phyloP scores from a whole-genome alignment of 805 yeast species.

The Hagleromyces aurorensis region DNA sequence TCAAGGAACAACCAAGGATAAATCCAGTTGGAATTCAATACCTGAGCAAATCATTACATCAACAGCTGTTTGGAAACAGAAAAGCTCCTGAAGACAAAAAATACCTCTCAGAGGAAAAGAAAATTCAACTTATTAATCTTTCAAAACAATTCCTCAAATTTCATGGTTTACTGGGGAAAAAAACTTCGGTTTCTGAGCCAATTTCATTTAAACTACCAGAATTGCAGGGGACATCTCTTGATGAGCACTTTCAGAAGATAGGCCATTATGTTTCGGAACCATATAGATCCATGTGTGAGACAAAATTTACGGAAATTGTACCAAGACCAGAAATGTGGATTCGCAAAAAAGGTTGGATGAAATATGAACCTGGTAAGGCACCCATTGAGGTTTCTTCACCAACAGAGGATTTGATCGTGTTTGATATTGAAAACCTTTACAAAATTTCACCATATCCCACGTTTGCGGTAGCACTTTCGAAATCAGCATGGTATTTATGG shows the following conservation, averaged over 20 bases:
- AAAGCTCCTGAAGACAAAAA: conserved; percentile 23
- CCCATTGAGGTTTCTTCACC: conserved; percentile 65
- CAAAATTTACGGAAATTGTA: conserved; percentile 35
- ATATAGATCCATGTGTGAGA: conserved; percentile 44
- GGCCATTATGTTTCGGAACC: conserved; percentile 56
- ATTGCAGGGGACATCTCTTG: conserved; percentile 64
- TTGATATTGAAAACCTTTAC: conserved; percentile 86
- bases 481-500: conserved; percentile 90
- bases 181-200: conserved; percentile 55
- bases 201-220: conserved; percentile 56
- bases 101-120: conserved; percentile 15
- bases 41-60: conserved; percentile 49
- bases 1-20: conserved; percentile 42
- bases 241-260: conserved; percentile 75
- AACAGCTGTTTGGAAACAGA: conserved; percentile 43
- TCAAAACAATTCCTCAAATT: conserved; percentile 51
- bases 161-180: conserved; percentile 68
- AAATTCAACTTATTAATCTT: conserved; percentile 37
- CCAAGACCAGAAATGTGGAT: conserved; percentile 47
- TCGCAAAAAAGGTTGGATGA: conserved; percentile 69
- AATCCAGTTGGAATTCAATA: conserved; percentile 81
- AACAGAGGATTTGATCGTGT: conserved; percentile 60
- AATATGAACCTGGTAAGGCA: conserved; percentile 47
- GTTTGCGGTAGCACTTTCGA: conserved; percentile 71
- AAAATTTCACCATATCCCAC: conserved; percentile 67